A percentile compares a stretch with the other conserved stretches of the same genome.
phyloP scores from a whole-genome alignment of 2,329 filamentous ascomycete genomes.

The Cordyceps fumosorosea region DNA sequence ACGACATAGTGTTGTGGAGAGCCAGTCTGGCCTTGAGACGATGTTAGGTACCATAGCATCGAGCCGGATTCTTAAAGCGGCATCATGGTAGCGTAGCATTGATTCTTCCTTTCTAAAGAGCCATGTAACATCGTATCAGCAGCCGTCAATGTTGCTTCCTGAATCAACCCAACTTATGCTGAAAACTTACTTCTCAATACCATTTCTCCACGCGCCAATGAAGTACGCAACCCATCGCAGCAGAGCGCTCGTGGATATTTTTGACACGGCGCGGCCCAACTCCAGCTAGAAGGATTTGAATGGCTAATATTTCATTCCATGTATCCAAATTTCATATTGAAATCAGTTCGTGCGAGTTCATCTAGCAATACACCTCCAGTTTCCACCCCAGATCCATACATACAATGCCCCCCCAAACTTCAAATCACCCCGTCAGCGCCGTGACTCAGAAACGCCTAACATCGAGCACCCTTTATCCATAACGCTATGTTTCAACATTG shows the following conservation, averaged over 20 bases:
- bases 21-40: background rate
- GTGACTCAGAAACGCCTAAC: background rate
- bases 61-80: background rate
- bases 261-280: too few relatives aligned
- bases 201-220: too few relatives aligned
- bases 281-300: too few relatives aligned
- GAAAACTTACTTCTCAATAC: too few relatives aligned
- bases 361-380: too few relatives aligned
- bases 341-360: too few relatives aligned
- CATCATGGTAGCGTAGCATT: background rate
- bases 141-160: background rate
- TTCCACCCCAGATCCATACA: too few relatives aligned
- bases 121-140: background rate
- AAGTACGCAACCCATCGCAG: too few relatives aligned
- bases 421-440: background rate
- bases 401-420: background rate
- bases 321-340: too few relatives aligned
- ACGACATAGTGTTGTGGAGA: background rate
- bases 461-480: background rate
- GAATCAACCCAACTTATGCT: background rate
- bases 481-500: background rate
- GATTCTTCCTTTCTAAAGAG: background rate
- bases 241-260: too few relatives aligned
- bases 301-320: too few relatives aligned
- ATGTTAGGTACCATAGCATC: background rate